phyloP scores from a whole-genome alignment of 2,329 filamentous ascomycete genomes.

The Colletotrichum cordylinicola region DNA sequence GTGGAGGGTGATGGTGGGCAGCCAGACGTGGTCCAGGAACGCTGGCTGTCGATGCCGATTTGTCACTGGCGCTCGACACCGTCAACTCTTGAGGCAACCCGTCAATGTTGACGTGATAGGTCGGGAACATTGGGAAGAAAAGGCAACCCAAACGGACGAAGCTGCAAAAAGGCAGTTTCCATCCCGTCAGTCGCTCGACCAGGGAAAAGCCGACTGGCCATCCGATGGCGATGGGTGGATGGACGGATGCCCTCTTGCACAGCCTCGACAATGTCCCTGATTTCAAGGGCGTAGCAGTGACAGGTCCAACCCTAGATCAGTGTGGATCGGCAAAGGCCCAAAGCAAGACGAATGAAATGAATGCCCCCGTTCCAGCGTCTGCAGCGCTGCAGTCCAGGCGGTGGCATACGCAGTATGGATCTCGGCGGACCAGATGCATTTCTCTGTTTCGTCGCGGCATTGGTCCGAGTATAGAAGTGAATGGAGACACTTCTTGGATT shows the following conservation, averaged over 20 bases:
- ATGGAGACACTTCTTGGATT: not conserved
- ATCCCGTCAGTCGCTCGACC: not conserved
- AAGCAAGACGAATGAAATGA: not conserved
- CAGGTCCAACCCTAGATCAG: not conserved
- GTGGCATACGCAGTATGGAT: not conserved
- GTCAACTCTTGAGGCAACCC: not conserved
- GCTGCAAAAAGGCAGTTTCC: slow-evolving; percentile 1
- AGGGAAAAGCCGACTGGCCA: not conserved
- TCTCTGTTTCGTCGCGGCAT: not conserved
- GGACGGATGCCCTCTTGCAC: not conserved
- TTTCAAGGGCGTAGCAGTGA: not conserved
- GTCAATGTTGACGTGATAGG: not conserved
- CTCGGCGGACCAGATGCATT: slow-evolving; percentile 1
- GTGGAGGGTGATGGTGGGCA: not conserved
- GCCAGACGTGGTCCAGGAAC: slow-evolving; percentile 5
- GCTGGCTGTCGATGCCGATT: not conserved
- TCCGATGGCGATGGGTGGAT: not conserved
- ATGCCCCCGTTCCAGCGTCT: not conserved
- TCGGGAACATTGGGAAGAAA: not conserved
- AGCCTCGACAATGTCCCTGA: slow-evolving; percentile 7
- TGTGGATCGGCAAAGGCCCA: slow-evolving; percentile 5
- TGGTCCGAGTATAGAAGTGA: not conserved
- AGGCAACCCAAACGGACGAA: not conserved
- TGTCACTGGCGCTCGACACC: not conserved
- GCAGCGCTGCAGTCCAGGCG: not conserved